A percentile compares a stretch with the other conserved stretches of the same genome.
These are phyloP conservation scores for Pseudoneurospora amorphoporcata DNA, from an alignment of 495 filamentous ascomycete genomes.

Conservation along the genomic window DNA sequence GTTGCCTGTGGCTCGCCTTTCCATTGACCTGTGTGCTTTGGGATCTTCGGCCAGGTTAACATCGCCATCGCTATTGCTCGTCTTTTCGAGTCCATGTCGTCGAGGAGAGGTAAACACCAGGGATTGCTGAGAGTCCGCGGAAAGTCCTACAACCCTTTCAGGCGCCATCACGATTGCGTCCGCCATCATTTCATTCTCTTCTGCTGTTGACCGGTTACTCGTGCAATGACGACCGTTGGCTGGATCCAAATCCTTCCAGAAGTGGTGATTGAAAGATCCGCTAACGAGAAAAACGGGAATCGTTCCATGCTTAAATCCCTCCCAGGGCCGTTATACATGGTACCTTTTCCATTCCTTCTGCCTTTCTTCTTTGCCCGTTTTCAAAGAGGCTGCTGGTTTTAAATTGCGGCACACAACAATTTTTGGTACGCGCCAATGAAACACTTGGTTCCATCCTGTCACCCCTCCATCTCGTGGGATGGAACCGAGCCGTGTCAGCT, in stretches of 20 bases:
- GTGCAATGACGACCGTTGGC: neutral
- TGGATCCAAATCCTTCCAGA: neutral
- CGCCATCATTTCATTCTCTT: neutral
- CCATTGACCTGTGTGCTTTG: neutral
- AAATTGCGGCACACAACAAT: neutral
- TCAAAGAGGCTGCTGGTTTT: neutral
- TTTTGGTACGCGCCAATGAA: neutral
- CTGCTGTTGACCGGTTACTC: neutral
- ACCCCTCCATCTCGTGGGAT: neutral
- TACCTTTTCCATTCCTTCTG: neutral
- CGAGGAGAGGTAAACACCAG: neutral
- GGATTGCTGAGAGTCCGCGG: neutral
- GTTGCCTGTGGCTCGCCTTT: conserved; percentile 28
- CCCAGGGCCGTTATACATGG: neutral
- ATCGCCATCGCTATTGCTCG: neutral
- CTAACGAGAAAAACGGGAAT: neutral
- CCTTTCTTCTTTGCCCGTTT: neutral
- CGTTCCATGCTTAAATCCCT: neutral
- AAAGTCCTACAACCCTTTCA: neutral
- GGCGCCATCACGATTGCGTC: neutral
- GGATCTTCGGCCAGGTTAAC: neutral
- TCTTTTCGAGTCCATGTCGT: neutral
- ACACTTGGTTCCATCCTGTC: neutral
- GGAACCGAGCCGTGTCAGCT: neutral
- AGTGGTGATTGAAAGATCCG: neutral